phyloP scores from a whole-genome alignment of 768 basidiomycete species.

The Austroboletus eburneus region DNA sequence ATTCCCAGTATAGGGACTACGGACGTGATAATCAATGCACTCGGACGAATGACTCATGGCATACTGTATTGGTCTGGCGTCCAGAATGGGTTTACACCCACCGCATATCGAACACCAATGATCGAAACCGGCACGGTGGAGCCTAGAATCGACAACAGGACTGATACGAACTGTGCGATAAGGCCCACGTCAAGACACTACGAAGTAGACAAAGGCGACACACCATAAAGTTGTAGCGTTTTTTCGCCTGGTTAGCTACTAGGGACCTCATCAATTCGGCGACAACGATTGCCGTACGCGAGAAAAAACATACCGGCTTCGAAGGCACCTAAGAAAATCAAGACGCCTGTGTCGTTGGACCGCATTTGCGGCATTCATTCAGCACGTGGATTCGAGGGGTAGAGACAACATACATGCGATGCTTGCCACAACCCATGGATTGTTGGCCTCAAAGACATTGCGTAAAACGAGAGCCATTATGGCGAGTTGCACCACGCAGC shows the following conservation, averaged over 20 bases:
- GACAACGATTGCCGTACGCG: neutral
- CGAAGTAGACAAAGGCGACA: neutral
- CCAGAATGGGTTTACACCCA: constrained; percentile 80
- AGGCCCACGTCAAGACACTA: neutral
- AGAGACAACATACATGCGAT: constrained; percentile 58
- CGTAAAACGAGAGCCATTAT: constrained; percentile 68
- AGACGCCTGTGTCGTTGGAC: constrained; percentile 40
- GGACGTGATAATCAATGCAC: neutral
- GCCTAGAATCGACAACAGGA: constrained; percentile 32
- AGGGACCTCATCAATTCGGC: neutral
- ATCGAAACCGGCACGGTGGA: constrained; percentile 80
- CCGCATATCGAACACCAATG: constrained; percentile 69
- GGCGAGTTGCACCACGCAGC: constrained; percentile 79
- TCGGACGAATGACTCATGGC: constrained; percentile 13
- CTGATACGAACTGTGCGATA: neutral
- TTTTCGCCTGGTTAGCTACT: constrained; percentile 79
- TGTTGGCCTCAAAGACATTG: constrained; percentile 70
- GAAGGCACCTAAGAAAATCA: constrained; percentile 74
- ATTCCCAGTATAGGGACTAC: constrained; percentile 82
- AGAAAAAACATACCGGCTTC: constrained; percentile 55
- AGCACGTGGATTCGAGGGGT: neutral
- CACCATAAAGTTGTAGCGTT: constrained; percentile 75
- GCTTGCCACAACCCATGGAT: constrained; percentile 67
- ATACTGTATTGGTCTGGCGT: constrained; percentile 74
- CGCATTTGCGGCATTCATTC: neutral